These are phyloP conservation scores for Wickerhamiella nectarea DNA, from an alignment of 805 yeast genomes.

Conservation along the genomic window DNA sequence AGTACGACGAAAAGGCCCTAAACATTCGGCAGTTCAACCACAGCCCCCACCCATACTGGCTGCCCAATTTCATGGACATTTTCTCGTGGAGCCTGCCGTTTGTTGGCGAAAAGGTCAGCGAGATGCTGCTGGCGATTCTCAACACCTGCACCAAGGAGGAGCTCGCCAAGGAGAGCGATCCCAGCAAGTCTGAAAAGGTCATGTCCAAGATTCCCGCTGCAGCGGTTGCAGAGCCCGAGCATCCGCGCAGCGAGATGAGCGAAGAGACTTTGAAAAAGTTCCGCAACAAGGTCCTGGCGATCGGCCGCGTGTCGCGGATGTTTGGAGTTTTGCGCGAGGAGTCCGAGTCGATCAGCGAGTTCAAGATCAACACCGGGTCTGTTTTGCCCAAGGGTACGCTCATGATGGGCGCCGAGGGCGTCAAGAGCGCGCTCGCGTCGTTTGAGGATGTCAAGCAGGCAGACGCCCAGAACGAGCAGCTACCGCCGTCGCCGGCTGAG, in stretches of 20 bases:
- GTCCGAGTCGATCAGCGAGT: slow-evolving; percentile 67
- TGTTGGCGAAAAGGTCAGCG: slow-evolving; percentile 92
- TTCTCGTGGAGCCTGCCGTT: slow-evolving; percentile 96
- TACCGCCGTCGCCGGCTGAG: slow-evolving; percentile 71
- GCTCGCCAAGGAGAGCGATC: slow-evolving; percentile 25
- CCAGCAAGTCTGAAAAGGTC: slow-evolving; percentile 2
- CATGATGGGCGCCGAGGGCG: slow-evolving; percentile 69
- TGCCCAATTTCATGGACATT: slow-evolving; percentile 94
- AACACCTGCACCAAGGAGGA: slow-evolving; percentile 95
- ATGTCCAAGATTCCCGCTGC: slow-evolving; percentile 9
- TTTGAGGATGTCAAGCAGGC: slow-evolving; percentile 76
- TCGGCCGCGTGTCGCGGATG: slow-evolving; percentile 92
- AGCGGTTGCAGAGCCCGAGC: slow-evolving; percentile 11
- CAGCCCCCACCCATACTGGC: slow-evolving; percentile 92
- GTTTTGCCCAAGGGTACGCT: slow-evolving; percentile 74
- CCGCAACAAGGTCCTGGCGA: slow-evolving; percentile 74
- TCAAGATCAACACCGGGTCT: slow-evolving; percentile 64
- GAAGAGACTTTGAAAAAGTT: slow-evolving; percentile 27
- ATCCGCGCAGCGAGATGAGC: slow-evolving; percentile 4
- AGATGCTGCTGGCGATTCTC: slow-evolving; percentile 76
- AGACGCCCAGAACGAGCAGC: slow-evolving; percentile 70
- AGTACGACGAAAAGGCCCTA: slow-evolving; percentile 84
- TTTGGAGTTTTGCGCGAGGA: slow-evolving; percentile 79
- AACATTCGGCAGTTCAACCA: slow-evolving; percentile 88
- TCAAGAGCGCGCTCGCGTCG: slow-evolving; percentile 49